Conservation (phyloP, 306 rosid species). For the Trichosanthes cucumerina region DNA sequence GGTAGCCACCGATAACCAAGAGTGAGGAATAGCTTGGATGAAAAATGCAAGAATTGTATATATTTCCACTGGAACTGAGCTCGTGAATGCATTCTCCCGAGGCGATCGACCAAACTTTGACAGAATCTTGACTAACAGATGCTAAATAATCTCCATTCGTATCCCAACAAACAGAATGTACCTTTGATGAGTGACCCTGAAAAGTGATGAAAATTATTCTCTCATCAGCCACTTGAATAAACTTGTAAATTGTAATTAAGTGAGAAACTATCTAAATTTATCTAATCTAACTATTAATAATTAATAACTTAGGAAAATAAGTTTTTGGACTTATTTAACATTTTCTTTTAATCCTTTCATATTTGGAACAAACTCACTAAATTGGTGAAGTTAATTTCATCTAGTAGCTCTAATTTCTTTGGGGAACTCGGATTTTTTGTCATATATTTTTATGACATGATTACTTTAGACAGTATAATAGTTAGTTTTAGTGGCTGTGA, state of each 20-base stretch:
- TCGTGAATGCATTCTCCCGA: conserved; percentile 80
- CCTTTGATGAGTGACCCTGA: conserved; percentile 61
- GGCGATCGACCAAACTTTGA: conserved; percentile 69
- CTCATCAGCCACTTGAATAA: conserved; percentile 14
- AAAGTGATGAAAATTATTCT: conserved; percentile 13
- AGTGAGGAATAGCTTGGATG: conserved; percentile 82
- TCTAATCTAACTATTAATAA: not conserved
- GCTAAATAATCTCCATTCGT: conserved; percentile 70
- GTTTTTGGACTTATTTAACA: not conserved
- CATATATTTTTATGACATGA: not conserved
- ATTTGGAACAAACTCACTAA: not conserved
- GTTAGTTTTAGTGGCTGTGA: not conserved
- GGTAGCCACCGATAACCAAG: conserved; percentile 85
- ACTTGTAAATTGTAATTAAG: not conserved
- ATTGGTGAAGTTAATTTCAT: not conserved
- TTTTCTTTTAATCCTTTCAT: not conserved
- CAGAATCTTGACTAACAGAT: conserved; percentile 72
- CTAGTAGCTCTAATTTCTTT: not conserved
- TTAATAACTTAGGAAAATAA: not conserved
- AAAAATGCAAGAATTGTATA: conserved; percentile 65
- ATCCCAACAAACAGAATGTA: conserved; percentile 75
- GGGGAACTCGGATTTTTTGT: not conserved
- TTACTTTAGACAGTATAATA: not conserved
- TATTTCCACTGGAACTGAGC: conserved; percentile 62
- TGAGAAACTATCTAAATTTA: not conserved